A percentile compares a stretch with the other conserved stretches of the same genome.
Conservation (phyloP, 2,329 filamentous ascomycete genomes). For the Epichloe amarillans region DNA sequence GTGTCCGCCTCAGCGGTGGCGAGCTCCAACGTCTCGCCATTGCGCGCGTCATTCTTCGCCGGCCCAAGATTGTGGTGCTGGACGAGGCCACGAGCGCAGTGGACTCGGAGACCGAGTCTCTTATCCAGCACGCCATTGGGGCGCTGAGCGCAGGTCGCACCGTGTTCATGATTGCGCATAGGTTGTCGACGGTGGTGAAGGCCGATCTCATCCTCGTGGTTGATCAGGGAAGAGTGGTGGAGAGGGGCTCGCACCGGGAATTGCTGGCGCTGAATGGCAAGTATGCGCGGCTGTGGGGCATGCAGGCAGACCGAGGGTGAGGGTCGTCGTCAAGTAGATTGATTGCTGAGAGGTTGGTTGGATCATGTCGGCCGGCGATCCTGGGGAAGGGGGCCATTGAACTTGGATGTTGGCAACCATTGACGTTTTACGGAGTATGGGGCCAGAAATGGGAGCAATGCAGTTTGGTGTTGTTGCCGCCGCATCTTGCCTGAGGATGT, state of each 20-base stretch:
- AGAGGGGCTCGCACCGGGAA: conserved; percentile 37
- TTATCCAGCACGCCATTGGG: conserved; percentile 32
- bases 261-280: conserved; percentile 32
- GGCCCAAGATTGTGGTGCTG: conserved; percentile 21
- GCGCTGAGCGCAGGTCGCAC: conserved; percentile 33
- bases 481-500: no score
- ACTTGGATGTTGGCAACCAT: no score
- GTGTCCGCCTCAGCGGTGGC: conserved; percentile 35
- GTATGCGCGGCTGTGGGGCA: conserved; percentile 39
- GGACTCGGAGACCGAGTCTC: conserved; percentile 29
- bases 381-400: no score
- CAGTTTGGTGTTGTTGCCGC: no score
- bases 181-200: conserved; percentile 26
- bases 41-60: conserved; percentile 22
- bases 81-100: conserved; percentile 40
- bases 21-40: conserved; percentile 36
- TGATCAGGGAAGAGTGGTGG: conserved; percentile 35
- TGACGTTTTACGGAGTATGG: no score
- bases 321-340: neutral
- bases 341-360: neutral
- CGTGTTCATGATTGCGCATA: conserved; percentile 36
- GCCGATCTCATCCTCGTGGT: conserved; percentile 41
- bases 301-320: conserved; percentile 25
- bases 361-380: no score
- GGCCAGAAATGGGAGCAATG: no score